A percentile compares a stretch with the other conserved stretches of the same genome.
Evolutionary conservation across 371 early-diverging fungal genomes (phyloP).

Genomic region (Saksenaea oblongispora): DNA sequence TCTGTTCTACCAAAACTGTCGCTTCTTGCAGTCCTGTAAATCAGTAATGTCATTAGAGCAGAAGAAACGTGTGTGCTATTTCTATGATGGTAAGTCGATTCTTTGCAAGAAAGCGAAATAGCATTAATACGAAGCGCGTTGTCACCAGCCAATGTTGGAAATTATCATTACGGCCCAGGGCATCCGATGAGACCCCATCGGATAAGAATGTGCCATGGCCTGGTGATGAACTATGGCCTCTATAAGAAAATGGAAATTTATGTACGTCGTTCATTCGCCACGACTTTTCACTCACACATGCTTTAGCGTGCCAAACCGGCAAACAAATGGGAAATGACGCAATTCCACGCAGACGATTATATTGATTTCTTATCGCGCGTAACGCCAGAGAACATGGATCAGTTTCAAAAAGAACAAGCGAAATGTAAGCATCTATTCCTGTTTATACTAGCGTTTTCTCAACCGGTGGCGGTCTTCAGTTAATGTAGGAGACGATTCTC

Average conservation of each 20-base stretch:
- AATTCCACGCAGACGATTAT: conserved; percentile 96
- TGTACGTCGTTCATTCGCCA: conserved; percentile 19
- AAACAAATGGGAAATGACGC: conserved; percentile 85
- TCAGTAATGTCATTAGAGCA: conserved; percentile 38
- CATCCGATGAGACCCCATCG: conserved; percentile 99
- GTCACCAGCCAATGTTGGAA: conserved; percentile 55
- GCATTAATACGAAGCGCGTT: not conserved
- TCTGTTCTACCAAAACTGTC: not conserved
- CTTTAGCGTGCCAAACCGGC: conserved; percentile 69
- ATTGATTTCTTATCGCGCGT: conserved; percentile 91
- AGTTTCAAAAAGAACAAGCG: conserved; percentile 55
- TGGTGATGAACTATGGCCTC: conserved; percentile 88
- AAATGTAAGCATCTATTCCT: conserved; percentile 63
- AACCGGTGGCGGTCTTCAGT: conserved; percentile 31
- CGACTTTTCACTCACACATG: not conserved
- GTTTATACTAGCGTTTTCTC: conserved; percentile 27
- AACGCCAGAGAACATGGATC: conserved; percentile 82
- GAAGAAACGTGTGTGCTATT: conserved; percentile 57
- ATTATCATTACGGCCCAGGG: conserved; percentile 71
- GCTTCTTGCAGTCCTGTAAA: not conserved
- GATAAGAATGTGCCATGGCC: conserved; percentile 90
- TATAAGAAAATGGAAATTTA: conserved; percentile 82
- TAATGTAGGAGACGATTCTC: conserved; percentile 82
- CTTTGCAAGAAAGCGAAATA: not conserved
- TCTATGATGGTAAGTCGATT: conserved; percentile 49